Evolutionary conservation across 371 early-diverging fungal species (phyloP).

Genomic region (Mucor racemosus): DNA sequence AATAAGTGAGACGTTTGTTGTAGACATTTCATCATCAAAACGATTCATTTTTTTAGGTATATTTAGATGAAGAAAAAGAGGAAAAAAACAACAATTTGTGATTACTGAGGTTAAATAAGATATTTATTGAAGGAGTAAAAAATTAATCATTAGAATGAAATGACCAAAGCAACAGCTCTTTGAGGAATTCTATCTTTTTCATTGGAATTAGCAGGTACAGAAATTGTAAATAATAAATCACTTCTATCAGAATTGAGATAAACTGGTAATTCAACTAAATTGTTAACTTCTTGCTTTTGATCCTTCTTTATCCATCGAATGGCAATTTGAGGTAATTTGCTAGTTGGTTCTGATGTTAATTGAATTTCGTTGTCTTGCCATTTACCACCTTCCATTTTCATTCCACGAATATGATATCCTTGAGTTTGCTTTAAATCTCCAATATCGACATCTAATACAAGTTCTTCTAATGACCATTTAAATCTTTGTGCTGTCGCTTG

Average conservation of each 20-base stretch:
- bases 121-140: slow-evolving; percentile 1
- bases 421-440: slow-evolving; percentile 26
- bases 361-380: slow-evolving; percentile 58
- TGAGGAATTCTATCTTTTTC: slow-evolving; percentile 65
- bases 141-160: slow-evolving; percentile 44
- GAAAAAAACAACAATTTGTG: not conserved
- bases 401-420: slow-evolving; percentile 46
- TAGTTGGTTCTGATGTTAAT: slow-evolving; percentile 55
- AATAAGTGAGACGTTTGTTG: slow-evolving; percentile 37
- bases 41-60: slow-evolving; percentile 6
- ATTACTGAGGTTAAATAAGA: not conserved
- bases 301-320: slow-evolving; percentile 59
- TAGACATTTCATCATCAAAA: slow-evolving; percentile 29
- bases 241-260: slow-evolving; percentile 85
- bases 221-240: slow-evolving; percentile 76
- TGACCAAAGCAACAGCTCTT: slow-evolving; percentile 76
- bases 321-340: slow-evolving; percentile 46
- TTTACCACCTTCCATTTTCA: slow-evolving; percentile 74
- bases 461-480: slow-evolving; percentile 72
- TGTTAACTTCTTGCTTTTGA: slow-evolving; percentile 18
- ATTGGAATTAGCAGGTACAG: slow-evolving; percentile 46
- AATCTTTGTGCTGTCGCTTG: slow-evolving; percentile 81
- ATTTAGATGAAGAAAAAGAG: not conserved
- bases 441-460: slow-evolving; percentile 59
- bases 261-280: slow-evolving; percentile 68